Percentiles rank a stretch among this genome's conserved stretches.
Evolutionary conservation across 2,329 filamentous ascomycete species (phyloP).

Genomic region (Corinectria fuckeliana): DNA sequence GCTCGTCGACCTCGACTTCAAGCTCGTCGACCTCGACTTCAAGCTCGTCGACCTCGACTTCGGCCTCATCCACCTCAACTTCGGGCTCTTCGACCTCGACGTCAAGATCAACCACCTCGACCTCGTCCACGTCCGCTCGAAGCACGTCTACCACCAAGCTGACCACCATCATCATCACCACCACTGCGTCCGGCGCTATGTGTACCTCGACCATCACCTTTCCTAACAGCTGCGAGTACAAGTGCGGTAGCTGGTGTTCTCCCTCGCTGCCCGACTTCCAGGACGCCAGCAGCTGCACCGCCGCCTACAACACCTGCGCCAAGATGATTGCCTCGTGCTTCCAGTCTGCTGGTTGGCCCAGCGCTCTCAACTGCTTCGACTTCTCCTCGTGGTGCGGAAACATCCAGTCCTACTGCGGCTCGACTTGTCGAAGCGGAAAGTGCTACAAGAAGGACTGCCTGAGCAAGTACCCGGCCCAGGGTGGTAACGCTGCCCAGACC

Average conservation of each 20-base stretch:
- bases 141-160: not conserved
- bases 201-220: slow-evolving; percentile 56
- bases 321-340: slow-evolving; percentile 60
- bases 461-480: slow-evolving; percentile 48
- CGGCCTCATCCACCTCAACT: not conserved
- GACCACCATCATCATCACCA: not conserved
- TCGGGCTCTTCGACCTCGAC: no score
- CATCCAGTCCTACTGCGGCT: slow-evolving; percentile 53
- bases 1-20: not conserved
- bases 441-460: slow-evolving; percentile 54
- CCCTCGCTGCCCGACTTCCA: slow-evolving; percentile 56
- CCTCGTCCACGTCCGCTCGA: not conserved
- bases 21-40: no score
- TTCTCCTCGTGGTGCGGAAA: slow-evolving; percentile 58
- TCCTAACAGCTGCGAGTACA: slow-evolving; percentile 59
- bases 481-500: slow-evolving; percentile 43
- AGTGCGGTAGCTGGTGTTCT: slow-evolving; percentile 61
- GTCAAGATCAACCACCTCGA: not conserved
- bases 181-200: slow-evolving; percentile 44
- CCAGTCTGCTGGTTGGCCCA: slow-evolving; percentile 57
- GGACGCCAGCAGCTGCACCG: slow-evolving; percentile 50
- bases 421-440: slow-evolving; percentile 41
- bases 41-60: not conserved
- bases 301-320: slow-evolving; percentile 51
- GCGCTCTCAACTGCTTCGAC: slow-evolving; percentile 55